A percentile compares a stretch with the other conserved stretches of the same genome.
Evolutionary conservation across 202 grass and related monocot species (phyloP).

Genomic region (Dendrocalamus latiflorus): DNA sequence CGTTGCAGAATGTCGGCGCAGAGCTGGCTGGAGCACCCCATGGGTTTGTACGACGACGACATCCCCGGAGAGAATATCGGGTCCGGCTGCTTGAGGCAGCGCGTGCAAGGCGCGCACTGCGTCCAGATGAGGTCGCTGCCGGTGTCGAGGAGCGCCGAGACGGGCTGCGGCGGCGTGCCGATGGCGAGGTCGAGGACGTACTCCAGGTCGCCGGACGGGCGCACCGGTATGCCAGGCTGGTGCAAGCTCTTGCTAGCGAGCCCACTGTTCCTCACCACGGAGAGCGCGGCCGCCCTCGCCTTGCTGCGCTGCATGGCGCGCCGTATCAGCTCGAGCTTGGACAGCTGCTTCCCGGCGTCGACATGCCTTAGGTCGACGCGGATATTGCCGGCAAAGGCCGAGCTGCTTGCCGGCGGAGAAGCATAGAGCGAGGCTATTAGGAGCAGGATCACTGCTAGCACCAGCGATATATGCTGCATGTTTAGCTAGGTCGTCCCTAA

Average conservation of each 20-base stretch:
- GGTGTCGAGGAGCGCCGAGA: constrained; percentile 51
- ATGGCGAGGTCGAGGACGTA: constrained; percentile 38
- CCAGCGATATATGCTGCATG: not conserved
- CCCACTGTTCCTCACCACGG: not conserved
- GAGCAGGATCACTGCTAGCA: constrained; percentile 1
- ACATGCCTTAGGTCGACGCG: constrained; percentile 51
- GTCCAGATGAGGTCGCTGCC: constrained; percentile 94
- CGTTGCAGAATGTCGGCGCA: constrained; percentile 30
- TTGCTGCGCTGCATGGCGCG: constrained; percentile 43
- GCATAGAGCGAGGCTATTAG: constrained; percentile 12
- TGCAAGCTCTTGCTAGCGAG: not conserved
- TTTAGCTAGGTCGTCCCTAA: not conserved
- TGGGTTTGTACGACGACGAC: constrained; percentile 50
- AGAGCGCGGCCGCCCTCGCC: constrained; percentile 43
- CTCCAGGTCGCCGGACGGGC: constrained; percentile 33
- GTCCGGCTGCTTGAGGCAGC: constrained; percentile 50
- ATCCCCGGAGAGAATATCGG: constrained; percentile 32
- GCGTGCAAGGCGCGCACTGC: constrained; percentile 62
- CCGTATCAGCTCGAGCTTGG: constrained; percentile 41
- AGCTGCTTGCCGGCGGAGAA: not conserved
- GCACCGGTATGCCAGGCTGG: constrained; percentile 23
- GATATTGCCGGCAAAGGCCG: constrained; percentile 20
- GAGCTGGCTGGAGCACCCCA: constrained; percentile 39
- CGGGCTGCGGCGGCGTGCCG: constrained; percentile 47
- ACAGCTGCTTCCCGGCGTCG: constrained; percentile 45